These are phyloP conservation scores for Pistacia atlantica DNA, from an alignment of 345 rosid species.

Conservation along the genomic window DNA sequence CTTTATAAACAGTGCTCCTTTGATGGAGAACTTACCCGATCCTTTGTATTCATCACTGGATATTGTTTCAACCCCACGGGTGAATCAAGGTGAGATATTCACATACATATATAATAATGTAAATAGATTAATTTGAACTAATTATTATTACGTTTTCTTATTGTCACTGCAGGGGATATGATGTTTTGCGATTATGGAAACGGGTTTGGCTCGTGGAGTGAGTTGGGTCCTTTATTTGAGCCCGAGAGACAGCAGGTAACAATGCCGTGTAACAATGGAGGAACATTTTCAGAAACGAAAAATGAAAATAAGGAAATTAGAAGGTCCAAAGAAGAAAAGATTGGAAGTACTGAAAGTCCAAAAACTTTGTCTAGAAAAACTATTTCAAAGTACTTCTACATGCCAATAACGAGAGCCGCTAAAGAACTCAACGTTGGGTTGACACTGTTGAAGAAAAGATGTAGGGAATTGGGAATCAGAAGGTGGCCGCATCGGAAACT, in stretches of 20 bases:
- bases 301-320: slow-evolving; percentile 12
- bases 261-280: not conserved
- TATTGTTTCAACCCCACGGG: slow-evolving; percentile 21
- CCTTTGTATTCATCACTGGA: slow-evolving; percentile 24
- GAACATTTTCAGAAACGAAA: slow-evolving; percentile 10
- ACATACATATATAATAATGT: no score
- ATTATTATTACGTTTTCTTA: not conserved
- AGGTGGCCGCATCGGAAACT: slow-evolving; percentile 82
- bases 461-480: slow-evolving; percentile 59
- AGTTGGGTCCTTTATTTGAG: slow-evolving; percentile 25
- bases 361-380: slow-evolving; percentile 38
- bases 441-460: slow-evolving; percentile 64
- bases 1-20: slow-evolving; percentile 24
- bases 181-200: slow-evolving; percentile 13
- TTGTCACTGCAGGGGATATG: slow-evolving; percentile 5
- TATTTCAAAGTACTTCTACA: slow-evolving; percentile 48
- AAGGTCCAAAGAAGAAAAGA: slow-evolving; percentile 21
- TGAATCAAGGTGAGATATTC: slow-evolving; percentile 31
- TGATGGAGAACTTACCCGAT: slow-evolving; percentile 21
- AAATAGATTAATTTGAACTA: not conserved
- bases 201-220: slow-evolving; percentile 35
- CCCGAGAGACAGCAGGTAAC: slow-evolving; percentile 3
- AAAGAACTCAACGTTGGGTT: slow-evolving; percentile 62
- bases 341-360: slow-evolving; percentile 6
- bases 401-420: slow-evolving; percentile 70